Conservation (phyloP, 2,329 filamentous ascomycete species). For the Aspergillus quadrilineatus region DNA sequence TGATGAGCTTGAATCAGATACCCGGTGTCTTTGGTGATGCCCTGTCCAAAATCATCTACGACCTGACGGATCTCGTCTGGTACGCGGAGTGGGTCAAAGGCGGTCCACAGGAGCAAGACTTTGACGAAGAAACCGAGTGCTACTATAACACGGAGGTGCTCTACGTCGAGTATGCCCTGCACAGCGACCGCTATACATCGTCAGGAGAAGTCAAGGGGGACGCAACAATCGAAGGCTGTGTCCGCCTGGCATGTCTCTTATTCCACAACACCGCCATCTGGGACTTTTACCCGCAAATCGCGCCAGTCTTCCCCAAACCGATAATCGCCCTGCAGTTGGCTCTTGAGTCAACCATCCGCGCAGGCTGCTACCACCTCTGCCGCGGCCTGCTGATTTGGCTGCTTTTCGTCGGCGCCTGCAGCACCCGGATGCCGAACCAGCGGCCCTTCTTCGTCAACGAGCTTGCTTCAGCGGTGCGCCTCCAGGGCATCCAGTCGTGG, state of each 20-base stretch:
- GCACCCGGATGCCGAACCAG: slow-evolving; percentile 25
- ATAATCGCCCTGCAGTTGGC: slow-evolving; percentile 34
- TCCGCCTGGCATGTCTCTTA: slow-evolving; percentile 38
- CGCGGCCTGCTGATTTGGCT: slow-evolving; percentile 39
- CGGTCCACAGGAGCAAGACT: slow-evolving; percentile 27
- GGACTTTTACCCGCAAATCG: slow-evolving; percentile 39
- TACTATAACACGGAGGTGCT: slow-evolving; percentile 44
- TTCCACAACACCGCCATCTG: slow-evolving; percentile 43
- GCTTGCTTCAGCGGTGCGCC: slow-evolving; percentile 28
- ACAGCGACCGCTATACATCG: slow-evolving; percentile 37
- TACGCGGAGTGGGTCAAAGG: slow-evolving; percentile 41
- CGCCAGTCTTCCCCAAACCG: slow-evolving; percentile 35
- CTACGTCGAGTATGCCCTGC: slow-evolving; percentile 39
- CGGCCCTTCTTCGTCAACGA: slow-evolving; percentile 35
- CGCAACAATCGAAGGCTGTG: slow-evolving; percentile 38
- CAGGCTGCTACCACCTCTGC: slow-evolving; percentile 33
- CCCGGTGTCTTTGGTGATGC: slow-evolving; percentile 35
- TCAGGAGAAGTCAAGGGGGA: slow-evolving; percentile 36
- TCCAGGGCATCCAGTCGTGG: slow-evolving; percentile 32
- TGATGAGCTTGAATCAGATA: slow-evolving; percentile 34
- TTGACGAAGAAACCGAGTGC: slow-evolving; percentile 37
- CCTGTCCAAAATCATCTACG: slow-evolving; percentile 35
- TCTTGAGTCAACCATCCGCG: slow-evolving; percentile 33
- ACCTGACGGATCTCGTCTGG: slow-evolving; percentile 36
- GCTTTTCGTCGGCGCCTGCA: slow-evolving; percentile 38